Base-by-base conservation (phyloP, 1,284 basidiomycete genomes). In the Tausonia pullulans region DNA sequence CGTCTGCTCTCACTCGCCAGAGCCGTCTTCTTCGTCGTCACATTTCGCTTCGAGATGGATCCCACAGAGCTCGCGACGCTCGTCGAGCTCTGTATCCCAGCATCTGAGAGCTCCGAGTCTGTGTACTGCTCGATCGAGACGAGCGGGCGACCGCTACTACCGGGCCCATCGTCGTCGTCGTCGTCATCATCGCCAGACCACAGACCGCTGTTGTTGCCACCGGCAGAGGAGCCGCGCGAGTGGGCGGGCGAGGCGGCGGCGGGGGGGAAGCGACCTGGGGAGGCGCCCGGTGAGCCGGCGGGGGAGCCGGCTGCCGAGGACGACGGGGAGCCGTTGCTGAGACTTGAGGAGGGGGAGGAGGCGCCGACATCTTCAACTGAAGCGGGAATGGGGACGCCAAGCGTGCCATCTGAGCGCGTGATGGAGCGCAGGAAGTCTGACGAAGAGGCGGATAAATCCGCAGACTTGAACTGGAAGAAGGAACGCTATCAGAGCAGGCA, bases 21-120 rank as follows among this genome's bases (percentile, higher is more conserved):
- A 44, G 63, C 63, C 46, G 63, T 65, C 63, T 61, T 65, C 53
- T 56, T 65, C 50, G 63, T 65, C 60, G 63, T 65, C 46, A 65
- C 63, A n/a, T 49, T 65, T 14, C 61, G 58, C 63, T 52, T 61
- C 27, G 45, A 49, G 5, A 65, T 53, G 13, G 44, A 48, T 5
- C 56, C 50, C 51, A 60, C 55, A 39, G 40, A 49, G 52, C 51
- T 60, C 39, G 43, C 48, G 11, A 56, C 61, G 48, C 60, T 54
- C 27, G 27, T 27, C 7, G 52, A 54, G 27, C 27, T 27, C 27
- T 27, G 27, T 27, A 27, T 27, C 27, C 27, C 27, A 27, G 27
- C 27, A 9, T 16, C 52, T 54, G 52, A 54, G 13, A 16, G 3
- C 52, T 43, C 58, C 14, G 58, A 60, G 41, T 16, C 39, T 9